Evolutionary conservation across 2,329 filamentous ascomycete species (phyloP).

Genomic region (Talaromyces atroroseus): DNA sequence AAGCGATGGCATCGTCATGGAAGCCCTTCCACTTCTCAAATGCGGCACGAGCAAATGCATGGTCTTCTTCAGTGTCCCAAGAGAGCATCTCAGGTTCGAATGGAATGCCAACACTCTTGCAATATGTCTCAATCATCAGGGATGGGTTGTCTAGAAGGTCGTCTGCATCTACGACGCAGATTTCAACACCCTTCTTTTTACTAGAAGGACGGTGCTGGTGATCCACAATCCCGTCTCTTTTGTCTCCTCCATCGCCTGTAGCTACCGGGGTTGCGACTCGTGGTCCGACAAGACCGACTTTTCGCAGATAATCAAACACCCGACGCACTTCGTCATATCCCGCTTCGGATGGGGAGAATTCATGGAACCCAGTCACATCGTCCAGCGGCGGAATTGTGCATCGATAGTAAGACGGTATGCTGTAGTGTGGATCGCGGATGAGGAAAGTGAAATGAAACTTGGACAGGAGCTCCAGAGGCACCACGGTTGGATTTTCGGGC

Average conservation of each 20-base stretch:
- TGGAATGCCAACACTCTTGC: constrained; percentile 70
- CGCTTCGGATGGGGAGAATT: constrained; percentile 82
- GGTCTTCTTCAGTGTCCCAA: constrained; percentile 73
- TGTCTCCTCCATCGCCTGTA: constrained; percentile 18
- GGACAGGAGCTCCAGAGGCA: constrained; percentile 68
- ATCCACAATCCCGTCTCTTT: constrained; percentile 21
- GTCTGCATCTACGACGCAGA: constrained; percentile 89
- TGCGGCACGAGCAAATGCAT: constrained; percentile 60
- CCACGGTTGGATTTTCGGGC: constrained; percentile 73
- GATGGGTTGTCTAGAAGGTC: constrained; percentile 84
- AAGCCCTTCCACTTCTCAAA: constrained; percentile 98
- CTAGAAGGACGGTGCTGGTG: constrained; percentile 14
- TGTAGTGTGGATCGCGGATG: constrained; percentile 88
- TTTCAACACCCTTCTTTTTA: constrained; percentile 45
- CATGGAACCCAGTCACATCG: constrained; percentile 73
- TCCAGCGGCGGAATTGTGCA: constrained; percentile 87
- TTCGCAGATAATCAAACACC: constrained; percentile 77
- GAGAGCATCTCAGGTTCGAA: constrained; percentile 73
- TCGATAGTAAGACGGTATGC: constrained; percentile 89
- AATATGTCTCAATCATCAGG: constrained; percentile 71
- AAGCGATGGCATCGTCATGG: constrained; percentile 89
- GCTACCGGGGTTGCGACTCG: constrained; percentile 46
- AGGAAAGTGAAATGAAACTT: constrained; percentile 93
- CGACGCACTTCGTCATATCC: constrained; percentile 84
- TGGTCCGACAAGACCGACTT: constrained; percentile 65